Percentiles rank a stretch among this genome's conserved stretches.
phyloP scores from a whole-genome alignment of 1,284 basidiomycete genomes.

The Volvariella surrecta region DNA sequence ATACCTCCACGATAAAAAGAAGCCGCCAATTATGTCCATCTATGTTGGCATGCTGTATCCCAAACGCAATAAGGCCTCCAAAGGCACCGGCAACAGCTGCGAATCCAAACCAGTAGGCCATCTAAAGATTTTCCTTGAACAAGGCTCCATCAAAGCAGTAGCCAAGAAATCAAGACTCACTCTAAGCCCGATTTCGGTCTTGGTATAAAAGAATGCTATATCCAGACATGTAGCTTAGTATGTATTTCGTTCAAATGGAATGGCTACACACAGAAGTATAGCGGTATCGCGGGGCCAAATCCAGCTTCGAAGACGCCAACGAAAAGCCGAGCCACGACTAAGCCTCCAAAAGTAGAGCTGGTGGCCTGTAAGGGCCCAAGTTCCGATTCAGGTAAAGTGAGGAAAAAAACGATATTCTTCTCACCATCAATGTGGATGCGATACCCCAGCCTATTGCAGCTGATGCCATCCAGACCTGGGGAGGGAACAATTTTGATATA shows the following conservation, averaged over 20 bases:
- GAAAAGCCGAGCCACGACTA: conserved; percentile 51
- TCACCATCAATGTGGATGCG: conserved; percentile 62
- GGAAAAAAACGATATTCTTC: conserved; percentile 8
- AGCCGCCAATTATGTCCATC: conserved; percentile 54
- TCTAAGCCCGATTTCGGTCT: conserved; percentile 59
- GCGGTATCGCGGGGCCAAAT: conserved; percentile 64
- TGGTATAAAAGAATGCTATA: conserved; percentile 69
- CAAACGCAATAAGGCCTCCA: conserved; percentile 68
- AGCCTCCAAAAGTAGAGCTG: conserved; percentile 45
- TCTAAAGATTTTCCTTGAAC: conserved; percentile 18
- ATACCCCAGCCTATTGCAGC: conserved; percentile 65
- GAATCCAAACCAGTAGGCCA: conserved; percentile 76
- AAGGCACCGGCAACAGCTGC: conserved; percentile 75
- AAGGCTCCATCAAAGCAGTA: background rate
- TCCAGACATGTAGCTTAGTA: conserved; percentile 1
- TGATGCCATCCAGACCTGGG: conserved; percentile 56
- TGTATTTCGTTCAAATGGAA: background rate
- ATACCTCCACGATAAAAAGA: conserved; percentile 70
- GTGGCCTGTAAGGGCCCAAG: conserved; percentile 34
- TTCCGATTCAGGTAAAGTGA: background rate
- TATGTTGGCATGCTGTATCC: conserved; percentile 48
- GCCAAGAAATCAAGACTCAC: conserved; percentile 17
- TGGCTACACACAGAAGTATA: conserved; percentile 52
- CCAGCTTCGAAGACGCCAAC: conserved; percentile 67
- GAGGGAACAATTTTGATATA: conserved; percentile 56